A percentile compares a stretch with the other conserved stretches of the same genome.
Conservation (phyloP, 2,329 filamentous ascomycete species). For the Grosmannia serpens region DNA sequence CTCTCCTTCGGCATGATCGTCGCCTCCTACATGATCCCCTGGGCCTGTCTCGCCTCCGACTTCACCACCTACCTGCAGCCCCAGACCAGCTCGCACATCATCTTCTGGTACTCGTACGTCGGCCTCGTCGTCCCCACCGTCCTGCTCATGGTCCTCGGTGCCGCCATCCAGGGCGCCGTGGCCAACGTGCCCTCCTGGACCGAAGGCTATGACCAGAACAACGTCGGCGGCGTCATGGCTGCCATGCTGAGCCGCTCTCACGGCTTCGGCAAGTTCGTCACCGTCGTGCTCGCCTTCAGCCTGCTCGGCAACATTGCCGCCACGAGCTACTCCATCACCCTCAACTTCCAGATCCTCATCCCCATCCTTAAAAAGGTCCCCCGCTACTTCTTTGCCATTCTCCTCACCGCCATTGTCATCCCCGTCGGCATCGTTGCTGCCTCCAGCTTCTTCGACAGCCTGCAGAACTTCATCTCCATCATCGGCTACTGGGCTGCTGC, state of each 20-base stretch:
- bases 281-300: conserved; percentile 45
- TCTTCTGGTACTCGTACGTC: conserved; percentile 45
- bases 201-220: conserved; percentile 36
- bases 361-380: conserved; percentile 26
- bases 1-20: conserved; percentile 47
- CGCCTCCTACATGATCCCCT: conserved; percentile 53
- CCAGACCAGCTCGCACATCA: conserved; percentile 6
- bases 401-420: conserved; percentile 28
- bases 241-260: conserved; percentile 47
- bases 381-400: conserved; percentile 27
- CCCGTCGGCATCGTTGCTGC: conserved; percentile 28
- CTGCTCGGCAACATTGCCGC: conserved; percentile 48
- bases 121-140: conserved; percentile 44
- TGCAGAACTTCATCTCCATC: conserved; percentile 32
- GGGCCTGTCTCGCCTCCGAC: conserved; percentile 46
- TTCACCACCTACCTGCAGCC: conserved; percentile 40
- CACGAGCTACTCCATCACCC: conserved; percentile 49
- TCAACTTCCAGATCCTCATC: conserved; percentile 43
- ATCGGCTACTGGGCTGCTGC: conserved; percentile 35
- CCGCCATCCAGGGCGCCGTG: conserved; percentile 51
- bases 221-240: conserved; percentile 45
- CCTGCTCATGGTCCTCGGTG: conserved; percentile 50
- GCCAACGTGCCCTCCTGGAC: conserved; percentile 41
- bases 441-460: conserved; percentile 25
- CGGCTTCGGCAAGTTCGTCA: conserved; percentile 51